Conservation (phyloP, 2,329 filamentous ascomycete species). For the Nemania sp. region DNA sequence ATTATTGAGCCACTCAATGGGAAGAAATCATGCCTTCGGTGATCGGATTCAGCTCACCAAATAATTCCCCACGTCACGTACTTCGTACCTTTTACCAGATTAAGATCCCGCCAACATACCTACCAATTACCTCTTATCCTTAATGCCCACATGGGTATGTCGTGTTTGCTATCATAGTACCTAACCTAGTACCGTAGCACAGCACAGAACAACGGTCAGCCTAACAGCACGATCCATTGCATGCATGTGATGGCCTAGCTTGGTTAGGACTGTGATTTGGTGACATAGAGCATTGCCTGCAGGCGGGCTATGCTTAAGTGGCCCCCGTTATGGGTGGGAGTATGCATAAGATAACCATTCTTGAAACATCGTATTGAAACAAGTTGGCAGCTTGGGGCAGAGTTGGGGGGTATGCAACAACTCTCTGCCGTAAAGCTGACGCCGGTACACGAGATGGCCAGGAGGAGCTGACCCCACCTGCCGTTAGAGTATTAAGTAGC, state of each 20-base stretch:
- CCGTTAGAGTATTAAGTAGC: too few species aligned
- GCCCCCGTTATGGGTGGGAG: too few species aligned
- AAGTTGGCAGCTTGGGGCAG: slow-evolving; percentile 12
- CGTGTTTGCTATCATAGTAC: neutral
- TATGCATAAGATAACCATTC: slow-evolving; percentile 17
- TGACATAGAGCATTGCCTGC: neutral
- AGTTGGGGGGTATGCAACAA: slow-evolving; percentile 17
- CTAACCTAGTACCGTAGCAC: neutral
- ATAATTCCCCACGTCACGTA: too few species aligned
- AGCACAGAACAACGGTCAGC: too few species aligned
- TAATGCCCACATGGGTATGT: neutral
- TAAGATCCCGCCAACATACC: neutral
- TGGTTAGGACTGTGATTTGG: neutral
- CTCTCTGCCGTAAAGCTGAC: too few species aligned
- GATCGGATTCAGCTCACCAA: too few species aligned
- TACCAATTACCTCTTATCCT: too few species aligned
- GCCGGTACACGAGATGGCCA: too few species aligned
- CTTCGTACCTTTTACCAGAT: too few species aligned
- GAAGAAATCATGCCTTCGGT: too few species aligned
- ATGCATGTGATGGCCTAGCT: slow-evolving; percentile 5
- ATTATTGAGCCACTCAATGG: too few species aligned
- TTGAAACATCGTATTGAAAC: slow-evolving; percentile 26
- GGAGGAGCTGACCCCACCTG: too few species aligned
- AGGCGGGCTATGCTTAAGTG: neutral
- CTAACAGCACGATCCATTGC: neutral